Evolutionary conservation across 768 basidiomycete genomes (phyloP), one percentile per base, ranked within the genome.

Genomic region (Pulveroboletus sp.): DNA sequence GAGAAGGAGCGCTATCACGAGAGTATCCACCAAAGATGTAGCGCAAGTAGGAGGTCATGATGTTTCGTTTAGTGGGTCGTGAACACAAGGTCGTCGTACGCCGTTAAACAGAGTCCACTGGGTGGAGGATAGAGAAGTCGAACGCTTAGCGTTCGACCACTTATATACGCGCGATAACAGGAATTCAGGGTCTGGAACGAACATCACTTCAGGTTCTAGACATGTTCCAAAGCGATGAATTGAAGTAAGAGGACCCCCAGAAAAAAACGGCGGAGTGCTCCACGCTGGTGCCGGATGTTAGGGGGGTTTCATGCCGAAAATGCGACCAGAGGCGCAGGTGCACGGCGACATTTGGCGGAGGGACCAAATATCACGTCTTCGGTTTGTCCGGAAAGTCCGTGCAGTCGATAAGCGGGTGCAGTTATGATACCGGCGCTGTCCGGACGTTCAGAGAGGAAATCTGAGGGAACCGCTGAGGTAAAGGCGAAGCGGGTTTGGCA

Each of bases 31-130:
- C 74, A 49, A 76, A 76, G 57, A 76, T 65, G 51, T 63, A 76
- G 53, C 78, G 78, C 50, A 80, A 59, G 67, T 77, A 76, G 31
- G 78, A 73, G 43, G 76, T 71, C 78, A 79, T 79, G 49, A 47
- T 56, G 46, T 15, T 44, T 51, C 49, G 56, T 62, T 27, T 28
- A 17, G 42, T 31, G 8, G 35, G 47, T 57, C 59, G 67, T 63
- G 38, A 57, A 46, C 11, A 38, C 43, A 35, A 36, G 43, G 59
- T 59, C 54, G 60, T 60, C 54, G 60, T 60, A 39, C 42, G 41
- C 46, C 45, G 51, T 53, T 47, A 32, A 52, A n/a, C 17, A 49
- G 42, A 50, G 41, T 43, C 51, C 49, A 54, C 50, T 45, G 42
- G 47, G 27, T 56, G 31, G 53, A 48, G 42, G 39, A 55, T 53